Percentiles rank a stretch among this genome's conserved stretches.
phyloP scores from a whole-genome alignment of 352 stramenopile genomes.

The Pythium rhizo-oryzae region DNA sequence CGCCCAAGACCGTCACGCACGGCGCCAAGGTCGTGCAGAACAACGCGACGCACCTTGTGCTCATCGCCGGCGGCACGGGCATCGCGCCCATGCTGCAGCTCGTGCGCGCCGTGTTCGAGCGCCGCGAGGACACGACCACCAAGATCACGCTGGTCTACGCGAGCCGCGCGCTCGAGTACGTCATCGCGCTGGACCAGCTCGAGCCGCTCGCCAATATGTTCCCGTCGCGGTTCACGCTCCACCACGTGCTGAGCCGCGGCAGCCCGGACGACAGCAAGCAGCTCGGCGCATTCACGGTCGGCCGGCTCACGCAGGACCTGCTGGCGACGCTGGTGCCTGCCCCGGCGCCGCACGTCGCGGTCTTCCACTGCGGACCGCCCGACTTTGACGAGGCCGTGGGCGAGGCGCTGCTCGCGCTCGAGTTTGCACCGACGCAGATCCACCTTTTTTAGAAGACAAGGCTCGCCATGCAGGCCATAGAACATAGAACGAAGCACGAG shows the following conservation, averaged over 20 bases:
- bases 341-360: conserved; percentile 42
- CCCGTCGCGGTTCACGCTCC: conserved; percentile 52
- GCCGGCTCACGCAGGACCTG: conserved; percentile 47
- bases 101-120: conserved; percentile 69
- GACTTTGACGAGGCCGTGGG: conserved; percentile 70
- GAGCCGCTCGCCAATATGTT: conserved; percentile 86
- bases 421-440: conserved; percentile 56
- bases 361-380: conserved; percentile 75
- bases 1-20: conserved; percentile 49
- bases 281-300: conserved; percentile 53
- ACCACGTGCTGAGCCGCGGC: conserved; percentile 64
- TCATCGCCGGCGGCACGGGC: conserved; percentile 77
- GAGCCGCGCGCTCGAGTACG: conserved; percentile 64
- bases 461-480: too few species aligned
- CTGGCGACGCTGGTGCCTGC: conserved; percentile 55
- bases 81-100: conserved; percentile 87
- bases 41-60: conserved; percentile 58
- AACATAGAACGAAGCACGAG: too few species aligned
- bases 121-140: conserved; percentile 43
- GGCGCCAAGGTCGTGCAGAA: conserved; percentile 44
- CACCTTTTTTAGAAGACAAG: conserved; percentile 64
- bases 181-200: conserved; percentile 74
- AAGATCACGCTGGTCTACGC: conserved; percentile 78
- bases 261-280: conserved; percentile 47
- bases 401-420: conserved; percentile 43